Evolutionary conservation across 2,329 filamentous ascomycete species (phyloP).

Genomic region (Epichloe uncinata): DNA sequence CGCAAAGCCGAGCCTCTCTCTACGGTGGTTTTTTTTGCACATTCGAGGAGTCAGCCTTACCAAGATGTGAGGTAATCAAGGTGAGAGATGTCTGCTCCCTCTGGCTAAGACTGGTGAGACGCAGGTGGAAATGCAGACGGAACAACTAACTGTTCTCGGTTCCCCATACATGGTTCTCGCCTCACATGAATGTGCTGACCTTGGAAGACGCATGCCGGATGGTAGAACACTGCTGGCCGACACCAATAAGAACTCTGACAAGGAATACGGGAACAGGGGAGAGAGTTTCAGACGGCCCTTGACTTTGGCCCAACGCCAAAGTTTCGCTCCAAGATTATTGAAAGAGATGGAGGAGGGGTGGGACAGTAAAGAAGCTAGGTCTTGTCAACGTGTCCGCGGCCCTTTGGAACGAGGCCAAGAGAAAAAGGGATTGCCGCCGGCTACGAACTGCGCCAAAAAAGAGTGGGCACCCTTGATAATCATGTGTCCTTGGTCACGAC

Average conservation of each 20-base stretch:
- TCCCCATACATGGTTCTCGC: constrained; percentile 2
- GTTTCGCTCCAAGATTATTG: not conserved
- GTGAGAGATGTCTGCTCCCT: not conserved
- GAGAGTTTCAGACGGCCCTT: not conserved
- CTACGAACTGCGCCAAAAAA: not conserved
- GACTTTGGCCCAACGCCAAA: not conserved
- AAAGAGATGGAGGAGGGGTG: constrained; percentile 5
- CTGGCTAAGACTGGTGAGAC: not conserved
- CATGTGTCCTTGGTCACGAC: not conserved
- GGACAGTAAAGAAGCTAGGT: not conserved
- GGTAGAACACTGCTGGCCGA: not conserved
- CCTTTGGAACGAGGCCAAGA: constrained; percentile 10
- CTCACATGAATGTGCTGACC: constrained; percentile 5
- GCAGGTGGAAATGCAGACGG: not conserved
- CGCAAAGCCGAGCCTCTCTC: too few relatives aligned
- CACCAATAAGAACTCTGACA: not conserved
- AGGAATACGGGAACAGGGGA: not conserved
- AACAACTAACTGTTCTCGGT: not conserved
- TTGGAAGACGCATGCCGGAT: not conserved
- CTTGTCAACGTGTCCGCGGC: constrained; percentile 16
- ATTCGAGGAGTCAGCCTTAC: too few relatives aligned
- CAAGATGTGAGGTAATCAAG: too few relatives aligned
- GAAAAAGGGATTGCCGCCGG: constrained; percentile 1
- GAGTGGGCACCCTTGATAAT: not conserved
- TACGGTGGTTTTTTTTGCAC: too few relatives aligned